Base-by-base conservation (phyloP, 257 asterid species). In the Fraxinus cuspidata region DNA sequence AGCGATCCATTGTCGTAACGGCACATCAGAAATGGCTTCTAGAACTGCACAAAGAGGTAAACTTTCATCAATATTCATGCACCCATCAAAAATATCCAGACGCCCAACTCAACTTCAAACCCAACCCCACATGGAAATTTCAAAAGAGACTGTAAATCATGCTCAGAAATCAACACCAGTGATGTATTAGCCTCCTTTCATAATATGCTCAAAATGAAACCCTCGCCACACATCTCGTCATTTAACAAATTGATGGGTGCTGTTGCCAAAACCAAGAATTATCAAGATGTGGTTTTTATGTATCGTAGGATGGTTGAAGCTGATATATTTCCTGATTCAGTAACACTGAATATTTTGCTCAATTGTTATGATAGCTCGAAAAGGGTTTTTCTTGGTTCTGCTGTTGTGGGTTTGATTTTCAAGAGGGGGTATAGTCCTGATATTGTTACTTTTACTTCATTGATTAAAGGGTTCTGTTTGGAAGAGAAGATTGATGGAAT, bases 381-480 rank as follows among this genome's bases (percentile, higher is more conserved):
- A 34, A 69, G 4, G 77, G 63, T 66, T 67, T 66, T 72, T 7
- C 72, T 38, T 21, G 76, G 86, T 66, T 79, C 74, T 66, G 40
- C 82, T 60, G 82, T 82, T 3, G 38, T 85, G 49, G 84, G 86
- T 11, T 16, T 64, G 49, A n/a, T 82, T 42, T 19, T 73, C 2
- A 85, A 70, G 71, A 77, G 34, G 44, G 88, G 86, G 19, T 85
- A 70, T 69, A 35, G 4, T 49, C 86, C 86, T 35, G 77, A 82
- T 82, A 70, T 74, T 34, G 71, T 79, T 3, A 82, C 84, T 63
- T 77, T 73, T 34, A 77, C 81, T 5, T n/a, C 81, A 29, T 65
- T 79, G 81, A 76, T 85, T 68, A 85, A 82, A 74, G 88, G 86
- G 16, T 64, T 79, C 73, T 75, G 68, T 29, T 49, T 77, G 37